phyloP scores from a whole-genome alignment of 164 flowering plant species.

The Liquidambar formosana region DNA sequence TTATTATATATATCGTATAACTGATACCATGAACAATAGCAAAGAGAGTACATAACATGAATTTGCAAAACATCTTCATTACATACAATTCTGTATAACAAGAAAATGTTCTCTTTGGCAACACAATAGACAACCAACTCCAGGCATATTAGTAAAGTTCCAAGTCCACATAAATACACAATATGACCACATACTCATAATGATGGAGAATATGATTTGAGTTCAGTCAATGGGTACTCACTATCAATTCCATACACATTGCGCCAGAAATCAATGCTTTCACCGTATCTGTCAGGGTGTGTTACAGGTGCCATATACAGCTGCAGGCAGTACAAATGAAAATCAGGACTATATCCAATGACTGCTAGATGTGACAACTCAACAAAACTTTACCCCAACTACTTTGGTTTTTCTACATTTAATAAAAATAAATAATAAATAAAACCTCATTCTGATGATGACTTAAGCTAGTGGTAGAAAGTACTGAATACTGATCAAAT shows the following conservation, averaged over 20 bases:
- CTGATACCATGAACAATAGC: too few relatives aligned
- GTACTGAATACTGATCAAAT: not conserved
- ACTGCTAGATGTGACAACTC: not conserved
- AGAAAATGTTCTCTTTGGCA: too few relatives aligned
- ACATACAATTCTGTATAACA: too few relatives aligned
- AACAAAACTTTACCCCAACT: not conserved
- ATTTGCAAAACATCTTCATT: too few relatives aligned
- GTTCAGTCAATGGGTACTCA: slow-evolving; percentile 40
- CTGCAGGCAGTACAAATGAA: slow-evolving; percentile 42
- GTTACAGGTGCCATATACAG: slow-evolving; percentile 95
- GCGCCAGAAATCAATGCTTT: slow-evolving; percentile 96
- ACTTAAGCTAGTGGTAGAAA: too few relatives aligned
- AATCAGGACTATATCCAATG: not conserved
- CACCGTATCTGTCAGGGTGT: slow-evolving; percentile 84
- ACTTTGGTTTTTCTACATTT: not conserved
- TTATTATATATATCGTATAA: too few relatives aligned
- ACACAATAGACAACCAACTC: too few relatives aligned
- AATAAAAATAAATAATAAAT: not conserved
- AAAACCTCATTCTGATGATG: too few relatives aligned
- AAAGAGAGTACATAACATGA: too few relatives aligned
- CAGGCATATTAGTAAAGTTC: too few relatives aligned
- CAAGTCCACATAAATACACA: too few relatives aligned
- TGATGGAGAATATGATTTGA: not conserved
- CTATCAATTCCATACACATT: slow-evolving; percentile 98
- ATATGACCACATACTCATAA: not conserved